Base-by-base conservation (phyloP, 2,329 filamentous ascomycete species). In the Acrocalymma vagum region DNA sequence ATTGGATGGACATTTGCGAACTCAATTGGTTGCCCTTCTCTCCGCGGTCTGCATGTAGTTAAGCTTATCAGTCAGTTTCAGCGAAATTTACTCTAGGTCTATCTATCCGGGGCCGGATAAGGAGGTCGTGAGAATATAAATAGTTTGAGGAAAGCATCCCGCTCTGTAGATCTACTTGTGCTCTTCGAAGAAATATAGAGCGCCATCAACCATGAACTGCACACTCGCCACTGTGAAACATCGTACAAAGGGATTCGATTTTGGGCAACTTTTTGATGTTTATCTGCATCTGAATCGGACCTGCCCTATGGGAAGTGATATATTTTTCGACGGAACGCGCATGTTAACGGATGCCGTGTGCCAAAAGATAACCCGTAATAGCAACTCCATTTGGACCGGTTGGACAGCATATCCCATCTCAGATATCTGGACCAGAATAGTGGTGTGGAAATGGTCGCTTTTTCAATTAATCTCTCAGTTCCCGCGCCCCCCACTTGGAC, bases 371-470 rank as follows among this genome's bases (percentile, higher is more conserved):
- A 44, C 53, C 17, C 42, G 46, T 8, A 41, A 34, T n/a, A 29
- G 27, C 16, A 40, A 28, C 18, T 42, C 42, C 9, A 42, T 54
- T 14, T 54, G 45, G 48, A 43, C 41, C 5, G 46, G 41, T 14
- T 57, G 53, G 53, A 52, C 43, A 7, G 23, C 41, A 9, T 53
- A 51, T 25, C 41, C 45, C 11, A 48, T 53, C 10, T 36, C 37
- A 15, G 53, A 51, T 22, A 51, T 51, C 8, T 54, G 48, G 53
- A 42, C 42, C 20, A 29, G 53, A 24, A 46, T 57, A 14, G 51
- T 49, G 10, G 51, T 48, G 9, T 57, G 51, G 53, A 57, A 57
- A 24, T 33, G 52, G 13, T 48, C 51, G 6, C 28, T 57, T 6
- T 40, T 54, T 16, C 53, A 57, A 29, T 32, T 57, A 4, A 25